Conservation (phyloP, 2,329 filamentous ascomycete genomes). For the Lecanosticta acicola region DNA sequence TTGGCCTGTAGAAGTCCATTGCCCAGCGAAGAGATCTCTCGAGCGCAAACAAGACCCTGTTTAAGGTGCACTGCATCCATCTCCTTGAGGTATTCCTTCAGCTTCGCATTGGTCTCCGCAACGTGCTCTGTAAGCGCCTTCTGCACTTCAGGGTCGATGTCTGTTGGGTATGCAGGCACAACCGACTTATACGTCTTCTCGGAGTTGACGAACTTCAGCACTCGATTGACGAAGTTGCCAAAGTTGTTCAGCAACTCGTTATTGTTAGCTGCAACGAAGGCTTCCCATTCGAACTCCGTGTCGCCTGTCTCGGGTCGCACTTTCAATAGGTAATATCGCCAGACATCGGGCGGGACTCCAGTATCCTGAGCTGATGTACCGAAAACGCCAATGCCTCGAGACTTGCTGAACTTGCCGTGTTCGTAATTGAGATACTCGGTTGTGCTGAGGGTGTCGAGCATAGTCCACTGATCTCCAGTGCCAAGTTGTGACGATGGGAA, state of each 20-base stretch:
- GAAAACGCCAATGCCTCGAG: conserved; percentile 82
- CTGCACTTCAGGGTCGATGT: conserved; percentile 45
- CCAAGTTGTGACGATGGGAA: conserved; percentile 85
- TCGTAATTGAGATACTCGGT: conserved; percentile 89
- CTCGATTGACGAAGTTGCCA: conserved; percentile 53
- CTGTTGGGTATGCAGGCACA: conserved; percentile 46
- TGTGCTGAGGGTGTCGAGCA: conserved; percentile 79
- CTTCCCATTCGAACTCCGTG: conserved; percentile 82
- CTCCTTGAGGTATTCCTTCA: conserved; percentile 62
- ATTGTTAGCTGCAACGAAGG: conserved; percentile 81
- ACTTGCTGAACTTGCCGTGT: conserved; percentile 88
- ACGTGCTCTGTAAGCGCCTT: conserved; percentile 38
- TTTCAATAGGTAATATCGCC: conserved; percentile 84
- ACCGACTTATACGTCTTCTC: conserved; percentile 59
- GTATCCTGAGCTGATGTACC: conserved; percentile 85
- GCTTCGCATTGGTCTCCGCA: conserved; percentile 58
- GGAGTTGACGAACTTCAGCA: conserved; percentile 65
- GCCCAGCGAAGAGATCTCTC: conserved; percentile 60
- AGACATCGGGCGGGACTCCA: conserved; percentile 78
- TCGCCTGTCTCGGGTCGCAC: conserved; percentile 80
- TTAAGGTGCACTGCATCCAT: conserved; percentile 68
- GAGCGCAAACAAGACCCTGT: conserved; percentile 57
- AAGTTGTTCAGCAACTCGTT: conserved; percentile 75
- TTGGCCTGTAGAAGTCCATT: conserved; percentile 57
- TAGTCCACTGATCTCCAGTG: conserved; percentile 80